Evolutionary conservation across 805 yeast genomes (phyloP).

Genomic region (Sugiyamaella marilandica): DNA sequence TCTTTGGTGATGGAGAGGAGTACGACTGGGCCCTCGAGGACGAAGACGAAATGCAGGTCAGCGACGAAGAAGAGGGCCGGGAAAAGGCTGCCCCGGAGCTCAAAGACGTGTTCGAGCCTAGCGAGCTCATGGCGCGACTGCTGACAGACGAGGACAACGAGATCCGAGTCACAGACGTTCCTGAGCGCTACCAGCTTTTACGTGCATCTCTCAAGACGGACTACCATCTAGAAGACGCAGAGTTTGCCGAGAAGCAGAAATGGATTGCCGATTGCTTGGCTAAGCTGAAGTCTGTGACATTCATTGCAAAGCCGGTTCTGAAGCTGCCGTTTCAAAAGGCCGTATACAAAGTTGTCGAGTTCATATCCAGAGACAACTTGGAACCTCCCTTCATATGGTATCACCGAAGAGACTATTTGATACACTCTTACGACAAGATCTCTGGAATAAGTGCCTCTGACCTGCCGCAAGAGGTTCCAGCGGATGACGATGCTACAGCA

Average conservation of each 20-base stretch:
- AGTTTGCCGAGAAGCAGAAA: slow-evolving; percentile 62
- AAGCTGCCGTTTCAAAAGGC: slow-evolving; percentile 51
- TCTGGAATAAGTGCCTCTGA: slow-evolving; percentile 16
- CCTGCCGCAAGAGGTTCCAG: slow-evolving; percentile 7
- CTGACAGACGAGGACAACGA: slow-evolving; percentile 88
- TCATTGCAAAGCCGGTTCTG: slow-evolving; percentile 35
- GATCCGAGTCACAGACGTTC: slow-evolving; percentile 81
- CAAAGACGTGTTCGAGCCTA: slow-evolving; percentile 89
- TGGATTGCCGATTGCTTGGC: slow-evolving; percentile 74
- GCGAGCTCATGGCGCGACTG: slow-evolving; percentile 85
- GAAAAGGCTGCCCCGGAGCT: slow-evolving; percentile 49
- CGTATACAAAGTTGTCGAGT: slow-evolving; percentile 61
- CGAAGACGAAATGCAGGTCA: slow-evolving; percentile 43
- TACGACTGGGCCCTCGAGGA: slow-evolving; percentile 98
- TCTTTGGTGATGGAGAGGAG: slow-evolving; percentile 95
- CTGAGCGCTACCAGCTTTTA: slow-evolving; percentile 83
- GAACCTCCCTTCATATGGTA: slow-evolving; percentile 97
- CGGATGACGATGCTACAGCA: background rate
- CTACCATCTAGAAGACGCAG: slow-evolving; percentile 60
- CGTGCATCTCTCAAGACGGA: slow-evolving; percentile 64
- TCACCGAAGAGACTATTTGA: slow-evolving; percentile 84
- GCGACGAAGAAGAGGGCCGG: slow-evolving; percentile 18
- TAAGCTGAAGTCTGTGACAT: slow-evolving; percentile 48
- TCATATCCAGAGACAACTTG: slow-evolving; percentile 70
- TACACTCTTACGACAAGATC: slow-evolving; percentile 47